A percentile compares a stretch with the other conserved stretches of the same genome.
Evolutionary conservation across 148 eudicot species (phyloP).

Genomic region (Beta vulgaris): DNA sequence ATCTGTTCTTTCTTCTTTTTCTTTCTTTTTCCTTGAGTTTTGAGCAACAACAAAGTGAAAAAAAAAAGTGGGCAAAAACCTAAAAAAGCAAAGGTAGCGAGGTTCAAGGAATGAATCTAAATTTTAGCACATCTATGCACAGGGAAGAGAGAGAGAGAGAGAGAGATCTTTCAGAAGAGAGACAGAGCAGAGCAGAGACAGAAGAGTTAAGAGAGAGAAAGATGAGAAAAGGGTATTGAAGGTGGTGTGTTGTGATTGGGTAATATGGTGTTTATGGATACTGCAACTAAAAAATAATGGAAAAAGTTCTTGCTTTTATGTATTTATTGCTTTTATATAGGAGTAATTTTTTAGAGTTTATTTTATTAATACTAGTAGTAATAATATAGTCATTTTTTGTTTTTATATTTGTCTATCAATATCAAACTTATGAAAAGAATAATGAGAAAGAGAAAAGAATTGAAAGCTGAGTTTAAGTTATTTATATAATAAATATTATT

Average conservation of each 20-base stretch:
- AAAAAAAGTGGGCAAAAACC: slow-evolving; percentile 21
- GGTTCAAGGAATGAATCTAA: slow-evolving; percentile 58
- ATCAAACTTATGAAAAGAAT: neutral
- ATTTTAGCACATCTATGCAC: slow-evolving; percentile 33
- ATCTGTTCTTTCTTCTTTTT: slow-evolving; percentile 16
- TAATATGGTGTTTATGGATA: slow-evolving; percentile 29
- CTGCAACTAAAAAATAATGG: slow-evolving; percentile 23
- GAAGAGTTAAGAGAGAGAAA: slow-evolving; percentile 23
- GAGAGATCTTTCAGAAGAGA: slow-evolving; percentile 32
- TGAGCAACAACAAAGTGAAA: slow-evolving; percentile 26
- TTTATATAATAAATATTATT: too few species aligned
- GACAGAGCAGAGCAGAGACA: slow-evolving; percentile 20
- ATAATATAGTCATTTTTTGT: too few species aligned
- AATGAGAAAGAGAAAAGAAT: neutral
- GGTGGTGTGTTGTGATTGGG: slow-evolving; percentile 33
- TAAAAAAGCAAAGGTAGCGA: slow-evolving; percentile 37
- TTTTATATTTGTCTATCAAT: neutral
- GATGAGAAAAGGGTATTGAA: slow-evolving; percentile 10
- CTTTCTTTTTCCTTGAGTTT: slow-evolving; percentile 20
- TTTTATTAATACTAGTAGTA: too few species aligned
- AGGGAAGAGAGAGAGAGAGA: slow-evolving; percentile 24
- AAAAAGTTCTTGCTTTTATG: slow-evolving; percentile 21
- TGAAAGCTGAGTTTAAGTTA: neutral
- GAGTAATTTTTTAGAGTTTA: neutral
- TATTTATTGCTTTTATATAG: neutral